These are phyloP conservation scores for Cladosporium sp. DNA, from an alignment of 2,329 filamentous ascomycete genomes.

Conservation along the genomic window DNA sequence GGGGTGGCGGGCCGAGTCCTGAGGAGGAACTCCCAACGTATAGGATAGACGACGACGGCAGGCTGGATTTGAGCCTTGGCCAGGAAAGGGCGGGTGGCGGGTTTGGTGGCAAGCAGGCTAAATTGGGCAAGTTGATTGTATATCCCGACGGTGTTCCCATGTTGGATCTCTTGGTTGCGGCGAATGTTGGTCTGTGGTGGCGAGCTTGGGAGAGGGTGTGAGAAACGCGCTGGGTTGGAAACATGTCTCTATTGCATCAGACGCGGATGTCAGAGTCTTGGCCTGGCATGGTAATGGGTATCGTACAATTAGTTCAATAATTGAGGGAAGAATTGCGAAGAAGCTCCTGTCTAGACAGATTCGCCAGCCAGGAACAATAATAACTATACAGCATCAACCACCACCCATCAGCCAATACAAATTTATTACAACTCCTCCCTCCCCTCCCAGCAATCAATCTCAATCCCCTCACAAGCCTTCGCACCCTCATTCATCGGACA, in stretches of 20 bases:
- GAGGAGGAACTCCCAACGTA: conserved; percentile 15
- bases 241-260: too few species aligned
- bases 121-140: conserved; percentile 89
- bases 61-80: conserved; percentile 71
- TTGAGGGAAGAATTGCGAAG: not conserved
- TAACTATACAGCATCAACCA: not conserved
- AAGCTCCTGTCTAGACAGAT: too few species aligned
- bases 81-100: conserved; percentile 83
- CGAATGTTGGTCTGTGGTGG: conserved; percentile 94
- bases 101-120: conserved; percentile 78
- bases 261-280: too few species aligned
- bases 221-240: too few species aligned
- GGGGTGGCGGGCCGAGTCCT: conserved; percentile 9
- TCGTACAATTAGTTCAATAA: not conserved
- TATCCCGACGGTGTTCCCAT: conserved; percentile 90
- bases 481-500: too few species aligned
- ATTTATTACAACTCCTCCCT: too few species aligned
- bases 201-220: conserved; percentile 63
- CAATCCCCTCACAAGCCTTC: too few species aligned
- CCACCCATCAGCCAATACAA: not conserved
- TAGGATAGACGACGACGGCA: conserved; percentile 33
- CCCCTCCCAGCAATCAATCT: too few species aligned
- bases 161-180: conserved; percentile 86
- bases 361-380: too few species aligned
- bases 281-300: not conserved